phyloP scores from a whole-genome alignment of 2,329 filamentous ascomycete genomes.

The Aspergillus sp. region DNA sequence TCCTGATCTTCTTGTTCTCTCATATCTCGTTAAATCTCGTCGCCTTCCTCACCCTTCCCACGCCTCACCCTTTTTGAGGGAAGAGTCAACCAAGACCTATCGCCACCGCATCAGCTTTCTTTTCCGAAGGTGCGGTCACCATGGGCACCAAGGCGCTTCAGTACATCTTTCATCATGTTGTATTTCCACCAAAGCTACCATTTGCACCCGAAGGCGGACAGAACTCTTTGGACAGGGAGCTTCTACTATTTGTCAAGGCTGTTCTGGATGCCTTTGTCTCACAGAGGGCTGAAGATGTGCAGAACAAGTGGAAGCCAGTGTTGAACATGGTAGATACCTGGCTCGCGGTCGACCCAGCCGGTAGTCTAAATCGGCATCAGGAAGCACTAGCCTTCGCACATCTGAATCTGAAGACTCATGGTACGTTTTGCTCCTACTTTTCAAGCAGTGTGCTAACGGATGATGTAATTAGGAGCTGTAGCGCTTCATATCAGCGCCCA shows the following conservation, averaged over 20 bases:
- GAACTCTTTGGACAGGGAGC: not conserved
- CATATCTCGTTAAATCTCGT: too few species aligned
- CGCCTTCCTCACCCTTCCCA: too few species aligned
- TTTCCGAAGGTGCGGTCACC: not conserved
- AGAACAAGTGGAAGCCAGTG: not conserved
- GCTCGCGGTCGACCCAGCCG: not conserved
- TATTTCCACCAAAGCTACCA: conserved; percentile 7
- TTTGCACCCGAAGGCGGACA: not conserved
- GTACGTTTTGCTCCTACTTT: not conserved
- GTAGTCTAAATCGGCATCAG: not conserved
- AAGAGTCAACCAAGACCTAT: not conserved
- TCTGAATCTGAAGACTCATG: not conserved
- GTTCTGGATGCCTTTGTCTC: not conserved
- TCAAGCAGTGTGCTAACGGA: not conserved
- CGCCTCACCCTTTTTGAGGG: not conserved
- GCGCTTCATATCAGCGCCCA: conserved; percentile 48
- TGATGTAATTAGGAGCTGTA: conserved; percentile 29
- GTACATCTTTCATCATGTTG: conserved; percentile 8
- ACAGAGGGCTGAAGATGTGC: not conserved
- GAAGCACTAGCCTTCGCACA: not conserved
- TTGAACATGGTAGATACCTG: conserved; percentile 4
- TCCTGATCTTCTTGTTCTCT: too few species aligned
- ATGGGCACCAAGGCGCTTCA: not conserved
- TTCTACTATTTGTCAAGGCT: not conserved
- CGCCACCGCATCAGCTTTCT: not conserved